phyloP scores from a whole-genome alignment of 2,329 filamentous ascomycete species.

The Arthrobotrys musiformis region DNA sequence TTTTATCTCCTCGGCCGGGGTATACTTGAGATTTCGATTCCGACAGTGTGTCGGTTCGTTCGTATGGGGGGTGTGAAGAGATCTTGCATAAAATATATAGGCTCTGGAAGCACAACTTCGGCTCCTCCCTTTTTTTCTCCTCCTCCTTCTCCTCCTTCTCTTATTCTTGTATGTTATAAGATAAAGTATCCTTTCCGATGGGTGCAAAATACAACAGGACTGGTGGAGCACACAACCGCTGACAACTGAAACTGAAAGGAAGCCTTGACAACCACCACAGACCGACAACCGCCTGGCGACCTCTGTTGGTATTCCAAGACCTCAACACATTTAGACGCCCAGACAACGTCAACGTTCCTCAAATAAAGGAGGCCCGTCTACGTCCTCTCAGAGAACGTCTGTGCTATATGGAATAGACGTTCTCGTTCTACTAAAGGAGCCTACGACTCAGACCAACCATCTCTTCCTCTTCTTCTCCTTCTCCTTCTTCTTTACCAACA shows the following conservation, averaged over 20 bases:
- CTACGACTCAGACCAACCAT: not conserved
- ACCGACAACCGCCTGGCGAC: not conserved
- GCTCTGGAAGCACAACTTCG: constrained; percentile 6
- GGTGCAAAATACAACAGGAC: not conserved
- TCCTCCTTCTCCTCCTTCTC: not conserved
- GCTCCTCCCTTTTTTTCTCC: not conserved
- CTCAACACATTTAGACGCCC: constrained; percentile 12
- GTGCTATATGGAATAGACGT: not conserved
- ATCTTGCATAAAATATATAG: constrained; percentile 33
- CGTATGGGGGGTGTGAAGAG: constrained; percentile 8
- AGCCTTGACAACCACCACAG: not conserved
- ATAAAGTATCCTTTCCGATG: not conserved
- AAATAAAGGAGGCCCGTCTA: constrained; percentile 3
- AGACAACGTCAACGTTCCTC: not conserved
- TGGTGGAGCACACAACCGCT: not conserved
- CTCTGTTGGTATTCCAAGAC: constrained; percentile 9
- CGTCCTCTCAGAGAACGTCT: not conserved
- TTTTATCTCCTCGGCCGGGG: constrained; percentile 17
- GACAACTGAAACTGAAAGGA: not conserved
- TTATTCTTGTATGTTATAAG: constrained; percentile 1
- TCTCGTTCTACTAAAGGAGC: not conserved
- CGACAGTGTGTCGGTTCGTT: not conserved
- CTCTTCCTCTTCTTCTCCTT: not conserved
- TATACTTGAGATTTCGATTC: constrained; percentile 10
- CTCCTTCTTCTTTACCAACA: not conserved